Evolutionary conservation across 1,139 yeast genomes (phyloP).

Genomic region (Pichia sp.): DNA sequence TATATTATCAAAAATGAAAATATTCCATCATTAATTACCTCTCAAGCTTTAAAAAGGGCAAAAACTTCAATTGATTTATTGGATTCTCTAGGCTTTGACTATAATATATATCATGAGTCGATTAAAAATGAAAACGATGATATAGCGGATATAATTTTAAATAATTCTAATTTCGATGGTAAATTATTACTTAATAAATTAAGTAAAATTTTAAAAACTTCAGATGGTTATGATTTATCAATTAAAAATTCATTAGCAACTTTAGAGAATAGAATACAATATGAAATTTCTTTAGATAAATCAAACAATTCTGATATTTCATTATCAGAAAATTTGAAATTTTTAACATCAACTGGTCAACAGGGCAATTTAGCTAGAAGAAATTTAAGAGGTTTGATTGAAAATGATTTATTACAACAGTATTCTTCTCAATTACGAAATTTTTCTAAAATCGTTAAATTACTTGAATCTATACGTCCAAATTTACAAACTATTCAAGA

Average conservation of each 20-base stretch:
- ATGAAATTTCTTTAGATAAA: slow-evolving; percentile 6
- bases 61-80: slow-evolving; percentile 25
- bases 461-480: slow-evolving; percentile 39
- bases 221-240: slow-evolving; percentile 36
- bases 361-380: slow-evolving; percentile 55
- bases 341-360: slow-evolving; percentile 47
- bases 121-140: slow-evolving; percentile 6
- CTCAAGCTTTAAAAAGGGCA: slow-evolving; percentile 31
- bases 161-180: slow-evolving; percentile 26
- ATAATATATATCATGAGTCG: slow-evolving; percentile 1
- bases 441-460: slow-evolving; percentile 50
- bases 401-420: slow-evolving; percentile 60
- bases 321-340: slow-evolving; percentile 13
- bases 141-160: slow-evolving; percentile 2
- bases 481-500: slow-evolving; percentile 38
- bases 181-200: slow-evolving; percentile 41
- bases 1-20: too few species aligned
- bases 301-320: not conserved
- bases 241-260: slow-evolving; percentile 43
- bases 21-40: too few species aligned
- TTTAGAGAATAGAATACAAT: slow-evolving; percentile 38
- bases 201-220: slow-evolving; percentile 26
- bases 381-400: slow-evolving; percentile 61
- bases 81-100: slow-evolving; percentile 9
- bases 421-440: slow-evolving; percentile 55